Conservation (phyloP, 805 yeast species). For the Yamadazyma nakazawae region DNA sequence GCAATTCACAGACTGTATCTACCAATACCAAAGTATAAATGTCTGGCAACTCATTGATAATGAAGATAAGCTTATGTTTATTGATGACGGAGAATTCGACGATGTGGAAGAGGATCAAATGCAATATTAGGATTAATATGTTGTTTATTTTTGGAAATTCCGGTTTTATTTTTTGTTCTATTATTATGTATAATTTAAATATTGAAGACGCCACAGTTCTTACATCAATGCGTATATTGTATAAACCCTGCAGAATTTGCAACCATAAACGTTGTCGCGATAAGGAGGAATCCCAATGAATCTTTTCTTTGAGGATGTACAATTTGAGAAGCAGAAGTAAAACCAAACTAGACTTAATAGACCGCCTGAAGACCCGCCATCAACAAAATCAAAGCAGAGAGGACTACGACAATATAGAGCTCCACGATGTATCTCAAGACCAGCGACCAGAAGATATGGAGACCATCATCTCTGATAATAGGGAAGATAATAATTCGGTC, state of each 20-base stretch:
- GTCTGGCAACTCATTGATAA: constrained; percentile 77
- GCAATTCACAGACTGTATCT: constrained; percentile 71
- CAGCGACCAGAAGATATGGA: constrained; percentile 9
- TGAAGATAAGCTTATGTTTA: constrained; percentile 59
- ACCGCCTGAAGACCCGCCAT: not conserved
- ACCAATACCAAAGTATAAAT: constrained; percentile 66
- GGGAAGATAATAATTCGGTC: not conserved
- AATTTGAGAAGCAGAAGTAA: constrained; percentile 2
- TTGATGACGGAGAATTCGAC: constrained; percentile 25
- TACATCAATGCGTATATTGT: not conserved
- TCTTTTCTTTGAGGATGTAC: not conserved
- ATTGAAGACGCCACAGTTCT: constrained; percentile 2
- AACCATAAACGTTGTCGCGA: not conserved
- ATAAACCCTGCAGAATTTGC: not conserved
- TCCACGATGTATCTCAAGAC: constrained; percentile 3
- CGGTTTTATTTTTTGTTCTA: not conserved
- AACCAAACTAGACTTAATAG: not conserved
- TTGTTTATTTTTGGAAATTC: not conserved
- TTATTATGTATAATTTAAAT: not conserved
- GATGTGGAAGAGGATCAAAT: constrained; percentile 8
- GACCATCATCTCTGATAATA: constrained; percentile 3
- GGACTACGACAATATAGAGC: constrained; percentile 1
- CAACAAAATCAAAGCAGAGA: not conserved
- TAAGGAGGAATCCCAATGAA: not conserved
- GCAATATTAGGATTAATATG: constrained; percentile 4